phyloP scores from a whole-genome alignment of 2,329 filamentous ascomycete species.

The Neurospora sp. region DNA sequence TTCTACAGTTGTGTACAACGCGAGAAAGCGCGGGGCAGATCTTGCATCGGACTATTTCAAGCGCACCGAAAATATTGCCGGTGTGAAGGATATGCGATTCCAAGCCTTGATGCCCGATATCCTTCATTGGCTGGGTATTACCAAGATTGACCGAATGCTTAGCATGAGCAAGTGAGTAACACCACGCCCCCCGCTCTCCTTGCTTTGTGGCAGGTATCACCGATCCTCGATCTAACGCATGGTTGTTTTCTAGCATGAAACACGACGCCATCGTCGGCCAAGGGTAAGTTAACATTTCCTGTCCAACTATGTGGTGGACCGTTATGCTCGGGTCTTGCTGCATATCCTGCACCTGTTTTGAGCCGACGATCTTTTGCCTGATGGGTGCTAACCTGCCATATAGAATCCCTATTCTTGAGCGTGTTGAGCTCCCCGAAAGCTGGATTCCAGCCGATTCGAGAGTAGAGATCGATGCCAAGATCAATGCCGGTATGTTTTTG shows the following conservation, averaged over 20 bases:
- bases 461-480: slow-evolving; percentile 99
- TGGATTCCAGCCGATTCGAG: slow-evolving; percentile 90
- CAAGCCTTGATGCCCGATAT: slow-evolving; percentile 98
- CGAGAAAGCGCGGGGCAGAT: slow-evolving; percentile 68
- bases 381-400: slow-evolving; percentile 14
- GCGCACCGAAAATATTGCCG: slow-evolving; percentile 95
- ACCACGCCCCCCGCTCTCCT: neutral
- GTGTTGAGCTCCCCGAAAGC: slow-evolving; percentile 84
- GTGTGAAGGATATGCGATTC: slow-evolving; percentile 95
- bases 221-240: slow-evolving; percentile 12
- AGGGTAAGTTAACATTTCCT: slow-evolving; percentile 41
- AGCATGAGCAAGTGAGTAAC: slow-evolving; percentile 85
- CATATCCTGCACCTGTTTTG: neutral
- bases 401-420: slow-evolving; percentile 76
- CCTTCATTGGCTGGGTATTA: slow-evolving; percentile 94
- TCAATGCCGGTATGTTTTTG: slow-evolving; percentile 66
- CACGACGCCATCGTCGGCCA: slow-evolving; percentile 80
- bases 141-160: slow-evolving; percentile 96
- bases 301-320: neutral
- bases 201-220: slow-evolving; percentile 1
- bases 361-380: slow-evolving; percentile 9
- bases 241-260: slow-evolving; percentile 57
- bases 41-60: slow-evolving; percentile 90
- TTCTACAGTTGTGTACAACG: slow-evolving; percentile 58
- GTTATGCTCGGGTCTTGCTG: neutral